Conservation (phyloP, 768 basidiomycete genomes). For the Mycena filopes region DNA sequence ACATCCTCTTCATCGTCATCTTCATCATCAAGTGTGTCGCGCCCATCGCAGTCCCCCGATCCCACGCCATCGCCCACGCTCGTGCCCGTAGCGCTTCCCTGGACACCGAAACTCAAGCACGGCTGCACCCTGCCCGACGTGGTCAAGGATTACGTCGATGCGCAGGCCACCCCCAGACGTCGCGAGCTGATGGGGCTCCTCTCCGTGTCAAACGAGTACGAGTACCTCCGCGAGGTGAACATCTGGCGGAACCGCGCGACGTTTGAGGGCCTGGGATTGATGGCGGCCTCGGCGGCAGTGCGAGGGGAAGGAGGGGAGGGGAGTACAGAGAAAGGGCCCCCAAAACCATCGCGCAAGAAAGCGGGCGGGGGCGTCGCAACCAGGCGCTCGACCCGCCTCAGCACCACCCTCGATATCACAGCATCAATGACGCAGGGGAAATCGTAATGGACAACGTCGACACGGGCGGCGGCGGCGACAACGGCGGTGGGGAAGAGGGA, state of each 20-base stretch:
- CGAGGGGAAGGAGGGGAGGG: not conserved
- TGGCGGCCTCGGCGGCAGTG: not conserved
- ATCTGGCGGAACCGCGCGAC: not conserved
- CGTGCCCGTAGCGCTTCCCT: not conserved
- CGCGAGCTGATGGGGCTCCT: not conserved
- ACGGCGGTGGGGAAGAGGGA: too few species aligned
- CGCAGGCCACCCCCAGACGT: not conserved
- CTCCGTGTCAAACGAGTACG: not conserved
- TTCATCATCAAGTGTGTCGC: not conserved
- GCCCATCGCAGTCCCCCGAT: not conserved
- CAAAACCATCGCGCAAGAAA: not conserved
- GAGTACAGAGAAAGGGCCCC: not conserved
- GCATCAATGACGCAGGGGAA: not conserved
- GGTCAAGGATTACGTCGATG: not conserved
- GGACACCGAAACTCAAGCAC: not conserved
- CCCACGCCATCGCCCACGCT: not conserved
- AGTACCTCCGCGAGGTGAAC: too few species aligned
- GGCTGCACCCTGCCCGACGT: not conserved
- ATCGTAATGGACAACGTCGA: too few species aligned
- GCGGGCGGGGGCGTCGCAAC: too few species aligned
- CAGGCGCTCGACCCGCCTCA: not conserved
- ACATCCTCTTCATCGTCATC: not conserved
- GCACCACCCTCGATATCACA: not conserved
- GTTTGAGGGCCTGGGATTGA: not conserved
- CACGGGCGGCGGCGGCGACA: too few species aligned